A percentile compares a stretch with the other conserved stretches of the same genome.
Evolutionary conservation across 805 yeast species (phyloP).

Genomic region (Cyberlindnera mississippiensis): DNA sequence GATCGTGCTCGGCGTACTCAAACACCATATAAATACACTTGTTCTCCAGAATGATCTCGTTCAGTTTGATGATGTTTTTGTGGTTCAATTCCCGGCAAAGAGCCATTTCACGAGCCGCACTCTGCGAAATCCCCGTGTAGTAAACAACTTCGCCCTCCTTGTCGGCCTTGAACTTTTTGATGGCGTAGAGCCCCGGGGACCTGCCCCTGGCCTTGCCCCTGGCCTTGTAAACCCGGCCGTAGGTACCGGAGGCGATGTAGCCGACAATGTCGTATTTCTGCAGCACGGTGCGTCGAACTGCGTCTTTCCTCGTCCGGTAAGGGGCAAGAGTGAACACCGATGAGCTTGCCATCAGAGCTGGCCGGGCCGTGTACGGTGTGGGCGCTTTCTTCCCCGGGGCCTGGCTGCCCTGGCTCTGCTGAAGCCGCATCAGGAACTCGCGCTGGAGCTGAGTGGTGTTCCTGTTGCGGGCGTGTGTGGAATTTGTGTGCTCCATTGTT

Average conservation of each 20-base stretch:
- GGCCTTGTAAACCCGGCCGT: conserved; percentile 94
- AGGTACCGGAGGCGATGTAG: conserved; percentile 97
- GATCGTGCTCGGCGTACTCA: conserved; percentile 94
- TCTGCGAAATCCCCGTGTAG: conserved; percentile 93
- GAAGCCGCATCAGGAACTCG: conserved; percentile 20
- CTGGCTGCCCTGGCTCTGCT: conserved; percentile 15
- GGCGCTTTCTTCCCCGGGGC: conserved; percentile 9
- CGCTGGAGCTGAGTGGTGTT: conserved; percentile 23
- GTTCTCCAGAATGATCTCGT: conserved; percentile 81
- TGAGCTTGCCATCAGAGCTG: conserved; percentile 51
- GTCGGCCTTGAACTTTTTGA: conserved; percentile 93
- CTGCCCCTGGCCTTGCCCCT: conserved; percentile 37
- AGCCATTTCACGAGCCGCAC: conserved; percentile 96
- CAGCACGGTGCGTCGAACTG: conserved; percentile 66
- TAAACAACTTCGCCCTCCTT: conserved; percentile 84
- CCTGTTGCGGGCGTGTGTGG: background rate
- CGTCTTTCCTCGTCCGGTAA: conserved; percentile 61
- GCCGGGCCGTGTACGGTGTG: conserved; percentile 22
- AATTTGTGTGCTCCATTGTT: background rate
- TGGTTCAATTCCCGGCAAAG: conserved; percentile 84
- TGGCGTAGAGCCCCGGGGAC: conserved; percentile 53
- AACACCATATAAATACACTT: conserved; percentile 92
- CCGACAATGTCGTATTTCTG: conserved; percentile 86
- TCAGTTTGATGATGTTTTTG: conserved; percentile 71
- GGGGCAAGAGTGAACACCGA: conserved; percentile 54